A percentile compares a stretch with the other conserved stretches of the same genome.
Conservation (phyloP, 176 grass and related monocot species). For the Aegilops longissima region DNA sequence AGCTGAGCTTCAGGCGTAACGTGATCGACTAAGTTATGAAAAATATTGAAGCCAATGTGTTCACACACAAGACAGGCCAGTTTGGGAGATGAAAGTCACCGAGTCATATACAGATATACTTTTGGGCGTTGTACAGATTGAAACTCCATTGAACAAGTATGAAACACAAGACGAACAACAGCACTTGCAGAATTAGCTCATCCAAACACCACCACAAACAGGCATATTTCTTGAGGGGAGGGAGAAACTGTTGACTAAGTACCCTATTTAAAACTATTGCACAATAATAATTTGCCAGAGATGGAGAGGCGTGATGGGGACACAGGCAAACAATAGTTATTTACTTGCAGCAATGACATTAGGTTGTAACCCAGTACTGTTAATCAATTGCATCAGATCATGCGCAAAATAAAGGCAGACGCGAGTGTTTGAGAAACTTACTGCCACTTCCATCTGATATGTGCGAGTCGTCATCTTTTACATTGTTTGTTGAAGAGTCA, state of each 20-base stretch:
- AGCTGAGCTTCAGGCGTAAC: background rate
- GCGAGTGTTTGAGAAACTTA: conserved; percentile 39
- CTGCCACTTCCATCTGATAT: conserved; percentile 87
- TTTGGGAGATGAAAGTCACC: background rate
- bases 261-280: background rate
- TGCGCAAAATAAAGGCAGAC: background rate
- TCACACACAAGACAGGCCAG: background rate
- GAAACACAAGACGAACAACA: background rate
- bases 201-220: background rate
- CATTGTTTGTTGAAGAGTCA: conserved; percentile 65
- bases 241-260: background rate
- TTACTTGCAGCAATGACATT: conserved; percentile 4
- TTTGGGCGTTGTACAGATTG: background rate
- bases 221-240: background rate
- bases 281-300: background rate
- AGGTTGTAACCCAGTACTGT: background rate
- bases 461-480: conserved; percentile 38
- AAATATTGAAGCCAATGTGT: background rate
- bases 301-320: background rate
- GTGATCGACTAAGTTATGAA: background rate
- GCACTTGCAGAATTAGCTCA: background rate
- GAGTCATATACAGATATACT: background rate
- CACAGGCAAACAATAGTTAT: background rate
- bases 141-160: background rate
- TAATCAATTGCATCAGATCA: background rate